A percentile compares a stretch with the other conserved stretches of the same genome.
Evolutionary conservation across 257 asterid species (phyloP).

Genomic region (Solanum stenotomum): DNA sequence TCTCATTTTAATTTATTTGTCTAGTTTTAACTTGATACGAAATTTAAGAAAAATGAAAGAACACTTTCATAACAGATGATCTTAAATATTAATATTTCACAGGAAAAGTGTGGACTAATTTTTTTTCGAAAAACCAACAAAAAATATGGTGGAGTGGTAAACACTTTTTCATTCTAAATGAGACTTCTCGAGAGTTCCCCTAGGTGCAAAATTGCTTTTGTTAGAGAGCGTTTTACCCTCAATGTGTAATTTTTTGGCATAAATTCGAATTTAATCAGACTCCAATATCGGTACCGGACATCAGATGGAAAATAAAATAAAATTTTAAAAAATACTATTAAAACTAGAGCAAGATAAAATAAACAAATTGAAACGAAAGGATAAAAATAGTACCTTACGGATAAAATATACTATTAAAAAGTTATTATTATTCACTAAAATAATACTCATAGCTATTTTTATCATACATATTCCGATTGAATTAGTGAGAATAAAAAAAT

Average conservation of each 20-base stretch:
- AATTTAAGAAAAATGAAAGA: too few species aligned
- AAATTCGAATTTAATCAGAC: accelerated
- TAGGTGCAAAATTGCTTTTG: accelerated
- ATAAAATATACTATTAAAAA: neutral
- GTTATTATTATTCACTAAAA: neutral
- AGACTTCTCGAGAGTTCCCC: neutral
- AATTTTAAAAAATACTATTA: too few species aligned
- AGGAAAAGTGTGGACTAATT: too few species aligned
- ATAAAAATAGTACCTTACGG: neutral
- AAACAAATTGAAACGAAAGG: too few species aligned
- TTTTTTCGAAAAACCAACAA: neutral
- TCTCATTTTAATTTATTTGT: neutral
- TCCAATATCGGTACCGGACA: accelerated
- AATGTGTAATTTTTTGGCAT: too few species aligned
- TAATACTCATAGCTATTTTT: neutral
- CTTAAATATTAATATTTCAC: too few species aligned
- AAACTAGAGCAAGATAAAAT: too few species aligned
- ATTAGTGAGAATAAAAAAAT: neutral
- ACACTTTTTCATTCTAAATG: too few species aligned
- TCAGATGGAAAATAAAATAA: too few species aligned
- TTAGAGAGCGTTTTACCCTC: accelerated
- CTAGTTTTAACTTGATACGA: accelerated
- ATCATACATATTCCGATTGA: neutral
- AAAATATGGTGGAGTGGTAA: neutral
- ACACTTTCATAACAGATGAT: too few species aligned